A percentile compares a stretch with the other conserved stretches of the same genome.
Evolutionary conservation across 768 basidiomycete species (phyloP).

Genomic region (Suillus sp.): DNA sequence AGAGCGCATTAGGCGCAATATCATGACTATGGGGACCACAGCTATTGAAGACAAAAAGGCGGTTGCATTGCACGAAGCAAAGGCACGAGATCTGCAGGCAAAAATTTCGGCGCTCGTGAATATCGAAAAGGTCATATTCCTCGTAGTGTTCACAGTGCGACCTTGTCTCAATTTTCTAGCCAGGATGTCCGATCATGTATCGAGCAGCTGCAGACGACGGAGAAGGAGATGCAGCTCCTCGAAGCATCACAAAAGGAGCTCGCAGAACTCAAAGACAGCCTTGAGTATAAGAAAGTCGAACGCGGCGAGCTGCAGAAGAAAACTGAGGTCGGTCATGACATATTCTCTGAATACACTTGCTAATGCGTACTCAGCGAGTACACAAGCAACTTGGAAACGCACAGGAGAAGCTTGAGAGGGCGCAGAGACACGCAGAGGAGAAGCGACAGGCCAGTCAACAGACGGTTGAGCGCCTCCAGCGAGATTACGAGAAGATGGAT

Average conservation of each 20-base stretch:
- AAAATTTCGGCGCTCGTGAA: constrained; percentile 70
- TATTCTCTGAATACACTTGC: constrained; percentile 5
- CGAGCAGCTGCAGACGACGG: constrained; percentile 76
- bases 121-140: constrained; percentile 67
- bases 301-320: constrained; percentile 65
- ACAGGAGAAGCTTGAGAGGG: constrained; percentile 77
- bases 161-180: constrained; percentile 9
- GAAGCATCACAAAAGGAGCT: constrained; percentile 68
- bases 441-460: constrained; percentile 72
- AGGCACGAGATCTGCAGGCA: constrained; percentile 73
- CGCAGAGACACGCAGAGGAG: constrained; percentile 79
- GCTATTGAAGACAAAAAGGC: constrained; percentile 72
- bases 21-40: constrained; percentile 69
- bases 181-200: constrained; percentile 73
- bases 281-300: constrained; percentile 76
- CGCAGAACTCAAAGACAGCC: constrained; percentile 63
- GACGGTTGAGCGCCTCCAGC: constrained; percentile 74
- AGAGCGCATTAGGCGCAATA: constrained; percentile 83
- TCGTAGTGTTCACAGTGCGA: constrained; percentile 12
- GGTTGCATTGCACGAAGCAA: constrained; percentile 65
- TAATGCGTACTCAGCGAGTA: constrained; percentile 58
- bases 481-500: constrained; percentile 79
- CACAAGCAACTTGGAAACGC: constrained; percentile 80
- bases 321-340: constrained; percentile 55
- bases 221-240: constrained; percentile 65